A percentile compares a stretch with the other conserved stretches of the same genome.
These are phyloP conservation scores for Quercus robur DNA, from an alignment of 306 rosid genomes.

Conservation along the genomic window DNA sequence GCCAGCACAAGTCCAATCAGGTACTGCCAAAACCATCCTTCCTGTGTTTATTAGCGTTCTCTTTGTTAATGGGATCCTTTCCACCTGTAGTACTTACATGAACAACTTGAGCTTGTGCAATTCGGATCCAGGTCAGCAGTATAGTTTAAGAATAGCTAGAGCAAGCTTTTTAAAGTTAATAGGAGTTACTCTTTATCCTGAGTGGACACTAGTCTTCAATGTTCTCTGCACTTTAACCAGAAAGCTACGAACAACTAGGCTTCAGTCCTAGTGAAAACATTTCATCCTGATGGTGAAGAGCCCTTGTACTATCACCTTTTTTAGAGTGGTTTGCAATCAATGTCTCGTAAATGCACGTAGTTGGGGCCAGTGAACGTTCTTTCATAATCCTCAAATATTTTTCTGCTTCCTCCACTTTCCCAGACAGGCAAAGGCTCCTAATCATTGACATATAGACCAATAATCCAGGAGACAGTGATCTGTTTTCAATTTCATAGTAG, in stretches of 20 bases:
- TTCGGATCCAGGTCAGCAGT: background rate
- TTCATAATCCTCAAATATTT: slow-evolving; percentile 57
- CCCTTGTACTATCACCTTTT: slow-evolving; percentile 42
- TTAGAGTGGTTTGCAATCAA: slow-evolving; percentile 35
- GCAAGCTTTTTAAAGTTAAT: background rate
- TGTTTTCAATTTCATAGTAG: slow-evolving; percentile 68
- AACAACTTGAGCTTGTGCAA: background rate
- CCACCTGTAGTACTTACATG: background rate
- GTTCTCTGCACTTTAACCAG: background rate
- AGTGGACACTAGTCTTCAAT: background rate
- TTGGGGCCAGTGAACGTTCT: slow-evolving; percentile 43
- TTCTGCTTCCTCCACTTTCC: slow-evolving; percentile 66
- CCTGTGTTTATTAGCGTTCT: background rate
- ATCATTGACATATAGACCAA: slow-evolving; percentile 42
- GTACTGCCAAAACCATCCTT: background rate
- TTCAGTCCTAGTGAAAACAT: slow-evolving; percentile 35
- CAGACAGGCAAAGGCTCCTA: slow-evolving; percentile 45
- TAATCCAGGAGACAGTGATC: slow-evolving; percentile 50
- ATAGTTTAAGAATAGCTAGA: background rate
- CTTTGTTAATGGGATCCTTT: background rate
- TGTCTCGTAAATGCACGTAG: slow-evolving; percentile 31
- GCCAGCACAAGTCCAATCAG: background rate
- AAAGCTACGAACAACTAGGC: background rate
- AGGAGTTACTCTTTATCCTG: background rate
- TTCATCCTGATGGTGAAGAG: slow-evolving; percentile 35